Base-by-base conservation (phyloP, 768 basidiomycete genomes). In the Rhodotorula taiwanensis region DNA sequence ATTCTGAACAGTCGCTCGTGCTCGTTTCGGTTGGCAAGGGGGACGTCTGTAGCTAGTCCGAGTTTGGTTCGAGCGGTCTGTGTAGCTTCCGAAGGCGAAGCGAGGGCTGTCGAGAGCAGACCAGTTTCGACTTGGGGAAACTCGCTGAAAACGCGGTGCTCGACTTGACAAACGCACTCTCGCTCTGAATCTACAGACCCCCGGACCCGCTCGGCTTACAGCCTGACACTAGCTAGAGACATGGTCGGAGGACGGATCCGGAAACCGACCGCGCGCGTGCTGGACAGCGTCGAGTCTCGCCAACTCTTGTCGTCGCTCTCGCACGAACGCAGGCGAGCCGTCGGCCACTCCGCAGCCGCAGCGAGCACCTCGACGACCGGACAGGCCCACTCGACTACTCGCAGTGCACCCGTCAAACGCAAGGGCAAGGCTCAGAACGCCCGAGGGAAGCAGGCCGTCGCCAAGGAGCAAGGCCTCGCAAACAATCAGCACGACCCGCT, bases 341-440 rank as follows among this genome's bases (percentile, higher is more conserved):
- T 13, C 27, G 18, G 34, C 8, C 9, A 15, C 14, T 39, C 51
- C 21, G 31, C 50, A 10, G 16, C 39, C 39, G 25, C 11, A 33
- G 30, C 34, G n/a, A n/a, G n/a, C 27, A 28, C 57, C 13, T 13
- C 36, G 23, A 15, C 28, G 14, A 27, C 50, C 34, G 15, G 47
- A 6, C 15, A 15, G 36, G 39, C 58, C 9, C 21, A 41, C 47
- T 50, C 54, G 23, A 33, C 47, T 21, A 48, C 63, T 0, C 14
- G 47, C 13, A 39, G 49, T 16, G 58, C 58, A 13, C 58, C 58
- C 8, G 64, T 65, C 48, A 65, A 65, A 58, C 48, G 58, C 34
- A 60, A 56, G 10, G 64, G 64, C 1, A 28, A 42, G 0, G 58
- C 64, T 15, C 30, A 36, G n/a, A 65, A 65, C 44, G 64, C 50